Conservation (phyloP, 2,329 filamentous ascomycete genomes). For the Pseudocercospora vitis region DNA sequence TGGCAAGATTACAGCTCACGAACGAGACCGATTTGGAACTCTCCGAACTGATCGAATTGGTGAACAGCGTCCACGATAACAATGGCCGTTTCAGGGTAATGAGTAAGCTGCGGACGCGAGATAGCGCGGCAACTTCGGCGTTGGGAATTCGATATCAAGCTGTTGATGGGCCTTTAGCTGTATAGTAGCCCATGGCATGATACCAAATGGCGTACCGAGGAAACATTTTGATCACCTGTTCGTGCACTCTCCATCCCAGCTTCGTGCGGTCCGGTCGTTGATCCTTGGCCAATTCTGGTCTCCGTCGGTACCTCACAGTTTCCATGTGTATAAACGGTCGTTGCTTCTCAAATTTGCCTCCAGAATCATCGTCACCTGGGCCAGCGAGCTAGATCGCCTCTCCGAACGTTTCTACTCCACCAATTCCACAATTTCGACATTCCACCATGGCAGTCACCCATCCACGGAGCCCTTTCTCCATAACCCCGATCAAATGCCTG, state of each 20-base stretch:
- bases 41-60: conserved; percentile 1
- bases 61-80: conserved; percentile 1
- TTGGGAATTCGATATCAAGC: conserved; percentile 1
- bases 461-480: not conserved
- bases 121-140: not conserved
- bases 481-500: not conserved
- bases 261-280: no score
- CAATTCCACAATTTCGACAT: not conserved
- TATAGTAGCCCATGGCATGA: not conserved
- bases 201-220: not conserved
- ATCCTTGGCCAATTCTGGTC: no score
- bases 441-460: not conserved
- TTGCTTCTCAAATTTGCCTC: no score
- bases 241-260: no score
- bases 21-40: conserved; percentile 1
- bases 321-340: no score
- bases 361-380: no score
- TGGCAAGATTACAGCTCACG: conserved; percentile 1
- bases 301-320: no score
- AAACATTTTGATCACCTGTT: no score
- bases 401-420: no score
- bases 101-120: not conserved
- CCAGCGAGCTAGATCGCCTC: no score
- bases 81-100: not conserved
- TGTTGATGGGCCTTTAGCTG: not conserved